Conservation (phyloP, 31 red algal genomes). For the Endocladia muricata region DNA sequence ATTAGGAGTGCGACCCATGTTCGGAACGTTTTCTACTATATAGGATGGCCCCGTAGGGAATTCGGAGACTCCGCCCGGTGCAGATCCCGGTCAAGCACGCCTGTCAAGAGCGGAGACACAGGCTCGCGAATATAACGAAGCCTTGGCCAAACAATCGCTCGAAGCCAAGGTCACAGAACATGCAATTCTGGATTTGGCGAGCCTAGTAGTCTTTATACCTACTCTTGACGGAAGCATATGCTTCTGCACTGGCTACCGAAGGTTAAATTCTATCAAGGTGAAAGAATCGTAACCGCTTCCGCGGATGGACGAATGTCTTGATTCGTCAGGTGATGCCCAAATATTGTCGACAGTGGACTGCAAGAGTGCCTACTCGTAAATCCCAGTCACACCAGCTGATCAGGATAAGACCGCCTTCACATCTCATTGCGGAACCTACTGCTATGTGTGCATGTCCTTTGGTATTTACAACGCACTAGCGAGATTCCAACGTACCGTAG, state of each 20-base stretch:
- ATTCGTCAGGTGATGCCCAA: slow-evolving; percentile 9
- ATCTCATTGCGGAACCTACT: slow-evolving; percentile 2
- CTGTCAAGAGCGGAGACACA: background rate
- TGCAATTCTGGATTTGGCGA: slow-evolving; percentile 29
- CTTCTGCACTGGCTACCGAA: slow-evolving; percentile 10
- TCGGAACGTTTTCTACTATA: background rate
- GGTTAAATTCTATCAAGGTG: background rate
- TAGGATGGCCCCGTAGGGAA: background rate
- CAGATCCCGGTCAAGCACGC: background rate
- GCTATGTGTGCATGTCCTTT: slow-evolving; percentile 10
- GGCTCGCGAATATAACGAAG: background rate
- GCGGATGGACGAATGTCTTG: slow-evolving; percentile 18
- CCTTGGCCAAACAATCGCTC: slow-evolving; percentile 11
- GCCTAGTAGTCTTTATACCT: slow-evolving; percentile 22
- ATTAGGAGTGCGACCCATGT: background rate
- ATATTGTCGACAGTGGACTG: slow-evolving; percentile 15
- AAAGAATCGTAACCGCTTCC: slow-evolving; percentile 9
- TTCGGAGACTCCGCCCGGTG: background rate
- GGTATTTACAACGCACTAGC: slow-evolving; percentile 24
- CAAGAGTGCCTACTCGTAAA: slow-evolving; percentile 31
- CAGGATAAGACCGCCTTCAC: background rate
- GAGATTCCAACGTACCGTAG: slow-evolving; percentile 27
- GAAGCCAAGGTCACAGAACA: slow-evolving; percentile 15
- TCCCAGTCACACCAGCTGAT: background rate
- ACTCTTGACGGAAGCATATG: slow-evolving; percentile 24